A percentile compares a stretch with the other conserved stretches of the same genome.
These are phyloP conservation scores for Pinus tabuliformis DNA, from an alignment of 75 land plant genomes.

Conservation along the genomic window DNA sequence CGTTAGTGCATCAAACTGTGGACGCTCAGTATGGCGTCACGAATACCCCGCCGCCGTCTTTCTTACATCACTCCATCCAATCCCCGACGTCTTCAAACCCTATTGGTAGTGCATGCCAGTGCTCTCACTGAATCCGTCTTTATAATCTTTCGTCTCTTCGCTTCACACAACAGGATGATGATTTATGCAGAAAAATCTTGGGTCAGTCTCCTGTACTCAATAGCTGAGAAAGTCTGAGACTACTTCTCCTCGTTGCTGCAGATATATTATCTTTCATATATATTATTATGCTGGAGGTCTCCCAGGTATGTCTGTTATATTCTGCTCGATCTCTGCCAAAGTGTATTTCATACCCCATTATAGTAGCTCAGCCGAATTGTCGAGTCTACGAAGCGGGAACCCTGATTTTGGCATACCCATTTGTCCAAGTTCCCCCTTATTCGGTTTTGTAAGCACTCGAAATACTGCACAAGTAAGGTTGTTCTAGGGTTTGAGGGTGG, in stretches of 20 bases:
- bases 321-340: constrained; percentile 3
- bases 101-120: not conserved
- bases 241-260: not conserved
- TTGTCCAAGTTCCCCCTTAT: not conserved
- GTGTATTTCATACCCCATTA: not conserved
- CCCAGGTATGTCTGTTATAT: constrained; percentile 14
- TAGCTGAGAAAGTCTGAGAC: not conserved
- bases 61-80: constrained; percentile 13
- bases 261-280: not conserved
- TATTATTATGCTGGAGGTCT: constrained; percentile 1
- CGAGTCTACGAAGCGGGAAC: not conserved
- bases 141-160: constrained; percentile 9
- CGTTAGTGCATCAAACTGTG: not conserved
- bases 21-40: not conserved
- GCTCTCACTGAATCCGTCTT: constrained; percentile 8
- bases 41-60: constrained; percentile 1
- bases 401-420: constrained; percentile 2
- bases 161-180: not conserved
- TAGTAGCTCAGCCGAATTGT: not conserved
- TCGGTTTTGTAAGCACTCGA: not conserved
- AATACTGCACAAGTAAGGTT: not conserved
- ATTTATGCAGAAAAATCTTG: not conserved
- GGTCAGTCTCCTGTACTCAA: not conserved
- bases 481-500: not conserved
- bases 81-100: constrained; percentile 9